These are phyloP conservation scores for Calophaca sinica DNA, from an alignment of 306 rosid species.

Conservation along the genomic window DNA sequence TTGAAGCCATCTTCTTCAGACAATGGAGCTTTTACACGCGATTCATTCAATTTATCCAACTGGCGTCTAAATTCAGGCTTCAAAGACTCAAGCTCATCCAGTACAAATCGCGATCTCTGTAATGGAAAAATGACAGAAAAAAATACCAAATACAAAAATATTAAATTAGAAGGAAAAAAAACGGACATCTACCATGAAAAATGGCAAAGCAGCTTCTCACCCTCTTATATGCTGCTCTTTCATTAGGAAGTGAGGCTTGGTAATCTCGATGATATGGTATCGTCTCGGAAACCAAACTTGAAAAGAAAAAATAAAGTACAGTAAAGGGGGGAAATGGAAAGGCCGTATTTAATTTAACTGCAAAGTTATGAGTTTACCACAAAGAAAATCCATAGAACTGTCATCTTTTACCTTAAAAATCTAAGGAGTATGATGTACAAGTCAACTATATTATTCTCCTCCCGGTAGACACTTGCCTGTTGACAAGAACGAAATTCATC, in stretches of 20 bases:
- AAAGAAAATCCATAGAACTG: slow-evolving; percentile 26
- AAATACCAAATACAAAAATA: slow-evolving; percentile 25
- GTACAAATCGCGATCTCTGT: slow-evolving; percentile 64
- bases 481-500: slow-evolving; percentile 27
- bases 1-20: slow-evolving; percentile 49
- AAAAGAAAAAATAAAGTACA: slow-evolving; percentile 21
- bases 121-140: slow-evolving; percentile 39
- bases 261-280: slow-evolving; percentile 91
- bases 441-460: slow-evolving; percentile 86
- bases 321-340: slow-evolving; percentile 15
- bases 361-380: neutral
- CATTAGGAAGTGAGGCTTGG: slow-evolving; percentile 61
- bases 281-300: slow-evolving; percentile 94
- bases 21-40: slow-evolving; percentile 49
- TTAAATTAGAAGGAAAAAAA: neutral
- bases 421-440: slow-evolving; percentile 90
- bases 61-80: slow-evolving; percentile 67
- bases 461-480: slow-evolving; percentile 86
- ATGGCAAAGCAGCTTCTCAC: slow-evolving; percentile 50
- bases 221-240: slow-evolving; percentile 65
- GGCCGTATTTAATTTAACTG: slow-evolving; percentile 13
- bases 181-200: slow-evolving; percentile 13
- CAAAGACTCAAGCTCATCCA: slow-evolving; percentile 86
- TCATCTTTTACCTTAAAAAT: slow-evolving; percentile 75
- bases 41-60: slow-evolving; percentile 64